Percentiles rank a stretch among this genome's conserved stretches.
Evolutionary conservation across 495 filamentous ascomycete genomes (phyloP).

Genomic region (Halenospora varia): DNA sequence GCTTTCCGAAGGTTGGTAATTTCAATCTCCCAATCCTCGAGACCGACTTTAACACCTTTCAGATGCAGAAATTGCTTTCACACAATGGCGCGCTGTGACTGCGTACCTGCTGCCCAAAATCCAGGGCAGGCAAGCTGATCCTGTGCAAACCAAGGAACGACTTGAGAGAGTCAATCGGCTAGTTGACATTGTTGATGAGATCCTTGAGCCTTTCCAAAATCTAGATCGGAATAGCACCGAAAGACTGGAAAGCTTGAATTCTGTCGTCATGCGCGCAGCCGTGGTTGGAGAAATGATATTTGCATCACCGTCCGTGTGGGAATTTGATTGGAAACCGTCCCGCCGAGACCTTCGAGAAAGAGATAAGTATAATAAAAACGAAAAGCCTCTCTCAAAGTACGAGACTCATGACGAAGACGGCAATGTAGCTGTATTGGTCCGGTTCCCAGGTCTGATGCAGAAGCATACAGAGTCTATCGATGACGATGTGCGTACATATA

Average conservation of each 20-base stretch:
- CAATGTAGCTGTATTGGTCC: background rate
- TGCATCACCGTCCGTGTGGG: constrained; percentile 4
- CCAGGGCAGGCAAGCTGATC: background rate
- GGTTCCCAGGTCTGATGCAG: constrained; percentile 2
- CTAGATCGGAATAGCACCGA: background rate
- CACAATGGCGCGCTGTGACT: constrained; percentile 4
- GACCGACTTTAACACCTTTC: background rate
- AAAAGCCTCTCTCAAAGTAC: background rate
- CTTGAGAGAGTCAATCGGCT: background rate
- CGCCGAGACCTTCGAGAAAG: constrained; percentile 1
- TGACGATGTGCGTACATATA: background rate
- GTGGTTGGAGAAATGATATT: constrained; percentile 6
- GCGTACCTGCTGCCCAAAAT: background rate
- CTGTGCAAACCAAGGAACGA: background rate
- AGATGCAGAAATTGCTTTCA: constrained; percentile 6
- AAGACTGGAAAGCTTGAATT: background rate
- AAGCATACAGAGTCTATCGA: background rate
- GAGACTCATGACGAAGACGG: background rate
- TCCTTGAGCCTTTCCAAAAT: background rate
- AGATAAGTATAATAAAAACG: background rate
- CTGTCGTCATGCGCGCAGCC: background rate
- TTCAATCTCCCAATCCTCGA: background rate
- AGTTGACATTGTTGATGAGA: background rate
- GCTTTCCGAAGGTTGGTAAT: constrained; percentile 1
- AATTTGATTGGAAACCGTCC: constrained; percentile 2